Evolutionary conservation across 441 rosid genomes (phyloP), one percentile per base, ranked within the genome.

Genomic region (Erodium trifolium): DNA sequence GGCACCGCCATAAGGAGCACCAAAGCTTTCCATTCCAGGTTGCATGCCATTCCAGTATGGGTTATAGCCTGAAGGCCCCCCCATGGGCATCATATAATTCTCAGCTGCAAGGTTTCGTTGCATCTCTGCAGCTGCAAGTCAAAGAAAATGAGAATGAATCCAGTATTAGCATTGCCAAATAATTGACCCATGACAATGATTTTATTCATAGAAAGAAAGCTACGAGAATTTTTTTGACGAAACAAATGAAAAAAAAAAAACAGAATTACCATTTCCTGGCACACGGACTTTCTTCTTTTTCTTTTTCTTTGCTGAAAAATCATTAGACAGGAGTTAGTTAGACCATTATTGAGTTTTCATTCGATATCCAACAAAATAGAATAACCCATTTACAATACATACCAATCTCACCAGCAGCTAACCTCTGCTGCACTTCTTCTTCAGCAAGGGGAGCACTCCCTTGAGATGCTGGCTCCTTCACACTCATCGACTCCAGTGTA

Each of bases 371-470:
- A 57, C 16, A 5, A 35, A 16, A 17, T 16, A 17, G 2, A 23
- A 23, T n/a, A n/a, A n/a, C n/a, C n/a, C n/a, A 23, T 2, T 16
- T 18, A 5, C 75, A 35, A 4, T 23, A 49, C 4, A 49, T 83
- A 90, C 99, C 98, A 77, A 88, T 89, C 74, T 95, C 99, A 74
- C 86, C 84, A 76, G 85, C 74, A 69, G 80, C 90, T 77, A 79
- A 77, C 81, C 80, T 94, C 86, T 91, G 97, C 79, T 87, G 97
- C 82, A 88, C 87, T 79, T 92, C 97, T 82, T 92, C 98, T 67
- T 89, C 96, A 69, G 81, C 80, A 41, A 79, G 73, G 18, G 83
- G 93, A 67, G 82, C 85, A 85, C 91, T 92, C 59, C 93, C 81
- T 77, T 91, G 95, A 41, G 97, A 87, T 60, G 87, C 83, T 65